Percentiles rank a stretch among this genome's conserved stretches.
Evolutionary conservation across 148 eudicot genomes (phyloP).

Genomic region (Beta vulgaris): DNA sequence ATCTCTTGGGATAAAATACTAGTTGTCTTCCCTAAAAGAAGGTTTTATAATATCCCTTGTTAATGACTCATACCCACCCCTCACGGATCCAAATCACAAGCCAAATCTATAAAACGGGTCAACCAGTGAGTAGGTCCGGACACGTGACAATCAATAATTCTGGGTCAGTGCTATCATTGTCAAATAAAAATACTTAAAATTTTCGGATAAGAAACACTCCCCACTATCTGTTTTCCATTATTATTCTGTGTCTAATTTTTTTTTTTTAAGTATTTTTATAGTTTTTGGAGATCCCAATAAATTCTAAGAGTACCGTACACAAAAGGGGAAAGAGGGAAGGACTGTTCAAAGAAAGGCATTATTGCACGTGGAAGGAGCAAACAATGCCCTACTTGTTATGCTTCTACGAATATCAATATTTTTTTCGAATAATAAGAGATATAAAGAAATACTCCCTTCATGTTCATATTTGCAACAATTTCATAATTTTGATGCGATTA

Average conservation of each 20-base stretch:
- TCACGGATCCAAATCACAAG: background rate
- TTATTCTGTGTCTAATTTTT: background rate
- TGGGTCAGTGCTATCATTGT: slow-evolving; percentile 21
- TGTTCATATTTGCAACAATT: too few relatives aligned
- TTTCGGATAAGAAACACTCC: slow-evolving; percentile 22
- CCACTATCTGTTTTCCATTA: background rate
- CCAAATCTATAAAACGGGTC: slow-evolving; percentile 17
- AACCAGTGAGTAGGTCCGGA: slow-evolving; percentile 24
- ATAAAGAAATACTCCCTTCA: background rate
- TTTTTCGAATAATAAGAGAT: background rate
- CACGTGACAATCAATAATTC: slow-evolving; percentile 28
- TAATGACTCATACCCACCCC: background rate
- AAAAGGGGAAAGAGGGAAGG: slow-evolving; percentile 13
- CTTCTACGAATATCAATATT: background rate
- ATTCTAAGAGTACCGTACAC: slow-evolving; percentile 22
- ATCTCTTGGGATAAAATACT: too few relatives aligned
- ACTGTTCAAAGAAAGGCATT: slow-evolving; percentile 4
- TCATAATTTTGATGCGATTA: too few relatives aligned
- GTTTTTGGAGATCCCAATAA: slow-evolving; percentile 18
- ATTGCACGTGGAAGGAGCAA: slow-evolving; percentile 25
- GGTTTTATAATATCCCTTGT: too few relatives aligned
- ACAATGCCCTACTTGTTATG: slow-evolving; percentile 16
- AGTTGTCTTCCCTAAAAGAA: too few relatives aligned
- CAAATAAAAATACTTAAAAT: slow-evolving; percentile 6
- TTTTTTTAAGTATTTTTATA: too few relatives aligned